Percentiles rank a stretch among this genome's conserved stretches.
Conservation (phyloP, 148 eudicot genomes). For the Arctostaphylos glauca region DNA sequence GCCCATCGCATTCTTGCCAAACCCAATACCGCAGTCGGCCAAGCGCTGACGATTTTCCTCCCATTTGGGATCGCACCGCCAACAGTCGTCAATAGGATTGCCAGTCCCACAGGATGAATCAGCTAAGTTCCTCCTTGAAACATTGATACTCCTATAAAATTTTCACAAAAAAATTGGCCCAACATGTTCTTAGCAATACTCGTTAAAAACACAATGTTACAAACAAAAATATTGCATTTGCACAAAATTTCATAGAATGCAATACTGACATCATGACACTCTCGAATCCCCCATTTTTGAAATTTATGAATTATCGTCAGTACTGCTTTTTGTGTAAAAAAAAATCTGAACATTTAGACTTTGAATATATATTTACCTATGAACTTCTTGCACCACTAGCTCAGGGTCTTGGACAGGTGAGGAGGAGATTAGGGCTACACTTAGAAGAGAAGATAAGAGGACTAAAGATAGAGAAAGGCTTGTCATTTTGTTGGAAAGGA, state of each 20-base stretch:
- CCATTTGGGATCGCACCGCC: slow-evolving; percentile 29
- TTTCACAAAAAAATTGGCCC: neutral
- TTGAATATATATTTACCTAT: neutral
- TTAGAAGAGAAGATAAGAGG: neutral
- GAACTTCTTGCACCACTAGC: slow-evolving; percentile 13
- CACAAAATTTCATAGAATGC: neutral
- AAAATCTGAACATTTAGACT: neutral
- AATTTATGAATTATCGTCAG: too few species aligned
- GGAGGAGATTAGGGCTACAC: neutral
- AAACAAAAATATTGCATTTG: neutral
- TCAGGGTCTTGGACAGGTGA: slow-evolving; percentile 18
- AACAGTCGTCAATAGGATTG: slow-evolving; percentile 31
- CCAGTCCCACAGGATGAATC: slow-evolving; percentile 26
- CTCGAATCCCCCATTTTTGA: too few species aligned
- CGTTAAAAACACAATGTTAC: neutral
- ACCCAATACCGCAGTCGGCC: slow-evolving; percentile 40
- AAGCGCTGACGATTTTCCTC: slow-evolving; percentile 22
- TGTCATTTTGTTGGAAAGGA: slow-evolving; percentile 9
- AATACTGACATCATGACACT: neutral
- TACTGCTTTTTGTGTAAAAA: neutral
- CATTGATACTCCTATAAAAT: slow-evolving; percentile 23
- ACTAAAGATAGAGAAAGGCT: neutral
- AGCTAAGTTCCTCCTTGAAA: slow-evolving; percentile 25
- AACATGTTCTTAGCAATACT: neutral
- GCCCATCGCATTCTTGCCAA: slow-evolving; percentile 29